A percentile compares a stretch with the other conserved stretches of the same genome.
Evolutionary conservation across 2,329 filamentous ascomycete species (phyloP).

Genomic region (Apiospora malaysiana): DNA sequence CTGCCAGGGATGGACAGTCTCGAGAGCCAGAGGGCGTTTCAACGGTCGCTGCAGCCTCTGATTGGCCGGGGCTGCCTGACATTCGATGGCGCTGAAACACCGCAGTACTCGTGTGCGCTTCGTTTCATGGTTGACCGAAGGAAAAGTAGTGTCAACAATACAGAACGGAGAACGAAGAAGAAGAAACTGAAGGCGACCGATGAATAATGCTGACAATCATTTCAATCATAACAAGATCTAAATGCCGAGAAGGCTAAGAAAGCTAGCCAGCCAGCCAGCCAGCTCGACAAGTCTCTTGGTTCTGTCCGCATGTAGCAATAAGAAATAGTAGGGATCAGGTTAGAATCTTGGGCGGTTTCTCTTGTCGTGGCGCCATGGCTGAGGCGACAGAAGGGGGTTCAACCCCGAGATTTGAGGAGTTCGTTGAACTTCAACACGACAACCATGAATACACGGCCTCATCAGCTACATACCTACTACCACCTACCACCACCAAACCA

Average conservation of each 20-base stretch:
- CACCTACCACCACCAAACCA: no score
- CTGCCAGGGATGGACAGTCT: slow-evolving; percentile 6
- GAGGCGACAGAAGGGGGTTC: not conserved
- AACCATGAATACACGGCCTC: not conserved
- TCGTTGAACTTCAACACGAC: not conserved
- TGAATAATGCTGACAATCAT: not conserved
- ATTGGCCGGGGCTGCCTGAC: not conserved
- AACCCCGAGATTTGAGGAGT: not conserved
- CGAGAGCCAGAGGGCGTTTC: slow-evolving; percentile 1
- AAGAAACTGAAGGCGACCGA: not conserved
- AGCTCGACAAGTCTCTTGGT: no score
- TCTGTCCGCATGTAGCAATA: no score
- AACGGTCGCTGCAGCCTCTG: not conserved
- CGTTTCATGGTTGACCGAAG: not conserved
- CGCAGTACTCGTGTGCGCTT: slow-evolving; percentile 11
- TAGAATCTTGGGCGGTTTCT: no score
- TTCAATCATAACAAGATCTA: not conserved
- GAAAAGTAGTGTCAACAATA: not conserved
- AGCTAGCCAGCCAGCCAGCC: not conserved
- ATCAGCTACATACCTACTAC: no score
- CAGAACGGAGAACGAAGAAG: not conserved
- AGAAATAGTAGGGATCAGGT: no score
- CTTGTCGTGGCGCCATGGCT: no score
- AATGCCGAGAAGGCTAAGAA: not conserved
- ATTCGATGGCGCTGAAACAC: slow-evolving; percentile 15